Base-by-base conservation (phyloP, 2,329 filamentous ascomycete species). In the Xylariaceae sp. region DNA sequence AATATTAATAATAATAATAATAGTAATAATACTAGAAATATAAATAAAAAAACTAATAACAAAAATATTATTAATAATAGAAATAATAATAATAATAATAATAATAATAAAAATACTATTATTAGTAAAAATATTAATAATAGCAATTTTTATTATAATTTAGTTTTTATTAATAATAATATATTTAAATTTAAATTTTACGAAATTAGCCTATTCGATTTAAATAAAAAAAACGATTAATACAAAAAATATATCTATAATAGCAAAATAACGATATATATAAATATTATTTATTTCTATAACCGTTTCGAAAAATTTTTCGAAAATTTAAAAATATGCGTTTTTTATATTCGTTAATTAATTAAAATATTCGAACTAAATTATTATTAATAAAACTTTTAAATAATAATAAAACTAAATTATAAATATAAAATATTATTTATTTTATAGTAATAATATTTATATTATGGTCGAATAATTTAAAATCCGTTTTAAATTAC, bases 111-210 rank as follows among this genome's bases (percentile, higher is more conserved):
- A 29, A 29, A 29, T 14, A 14, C 8, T 29, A 8, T 29, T 29
- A 21, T 34, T 27, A 22, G n/a, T 36, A 21, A 35, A 22, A 22
- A 42, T 20, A 42, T 6, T 20, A 33, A 33, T 20, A 34, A 33
- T 33, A 21, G 16, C 34, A 17, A 42, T 22, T 35, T 21, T 42
- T 22, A 19, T 35, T 19, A 16, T 36, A 11, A 8, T 43, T 25
- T 22, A 21, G 17, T 20, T 43, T 34, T 25, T 27, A 12, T 21
- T 43, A 43, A 36, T 37, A 37, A 36, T 43, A 36, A 25, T 36
- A 43, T 43, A 8, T 29, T 8, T 29, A 29, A 29, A 29, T 8
- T 8, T 8, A 8, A 8, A 29, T 29, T 29, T 29, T 8, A 29
- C 8, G 14, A 29, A 8, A 29, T 29, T 8, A 14, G 8, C 14